These are phyloP conservation scores for Rhodotorula taiwanensis DNA, from an alignment of 768 basidiomycete genomes.

Conservation along the genomic window DNA sequence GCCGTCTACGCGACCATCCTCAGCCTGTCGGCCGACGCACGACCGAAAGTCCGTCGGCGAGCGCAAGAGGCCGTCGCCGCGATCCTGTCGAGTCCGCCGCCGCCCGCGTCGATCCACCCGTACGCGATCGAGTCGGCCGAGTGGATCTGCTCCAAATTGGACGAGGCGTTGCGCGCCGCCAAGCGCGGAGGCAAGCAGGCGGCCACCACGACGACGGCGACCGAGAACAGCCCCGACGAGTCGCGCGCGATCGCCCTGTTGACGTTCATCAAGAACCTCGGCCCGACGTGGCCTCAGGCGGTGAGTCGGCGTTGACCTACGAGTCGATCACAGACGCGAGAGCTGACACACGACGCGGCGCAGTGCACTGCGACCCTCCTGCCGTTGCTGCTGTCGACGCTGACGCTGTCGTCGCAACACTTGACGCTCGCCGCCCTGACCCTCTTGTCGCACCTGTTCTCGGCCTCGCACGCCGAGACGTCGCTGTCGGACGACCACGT, in stretches of 20 bases:
- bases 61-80: conserved; percentile 79
- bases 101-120: conserved; percentile 72
- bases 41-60: conserved; percentile 89
- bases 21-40: conserved; percentile 71
- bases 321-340: not conserved
- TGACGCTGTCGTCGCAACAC: conserved; percentile 79
- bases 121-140: conserved; percentile 74
- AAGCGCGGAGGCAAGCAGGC: conserved; percentile 57
- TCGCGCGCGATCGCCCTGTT: conserved; percentile 68
- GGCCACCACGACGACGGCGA: conserved; percentile 50
- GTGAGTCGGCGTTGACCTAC: conserved; percentile 51
- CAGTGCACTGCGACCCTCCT: conserved; percentile 69
- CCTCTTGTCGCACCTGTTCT: conserved; percentile 73
- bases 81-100: conserved; percentile 66
- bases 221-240: conserved; percentile 56
- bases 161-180: conserved; percentile 59
- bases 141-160: conserved; percentile 64
- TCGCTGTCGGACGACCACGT: conserved; percentile 42
- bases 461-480: conserved; percentile 40
- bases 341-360: not conserved
- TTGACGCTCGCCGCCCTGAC: conserved; percentile 82
- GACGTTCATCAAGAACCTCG: conserved; percentile 50
- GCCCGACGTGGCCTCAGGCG: conserved; percentile 50
- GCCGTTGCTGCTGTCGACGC: conserved; percentile 66
- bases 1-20: conserved; percentile 80